Conservation (phyloP, 1,284 basidiomycete species). For the Microbotryomycetes sp. region DNA sequence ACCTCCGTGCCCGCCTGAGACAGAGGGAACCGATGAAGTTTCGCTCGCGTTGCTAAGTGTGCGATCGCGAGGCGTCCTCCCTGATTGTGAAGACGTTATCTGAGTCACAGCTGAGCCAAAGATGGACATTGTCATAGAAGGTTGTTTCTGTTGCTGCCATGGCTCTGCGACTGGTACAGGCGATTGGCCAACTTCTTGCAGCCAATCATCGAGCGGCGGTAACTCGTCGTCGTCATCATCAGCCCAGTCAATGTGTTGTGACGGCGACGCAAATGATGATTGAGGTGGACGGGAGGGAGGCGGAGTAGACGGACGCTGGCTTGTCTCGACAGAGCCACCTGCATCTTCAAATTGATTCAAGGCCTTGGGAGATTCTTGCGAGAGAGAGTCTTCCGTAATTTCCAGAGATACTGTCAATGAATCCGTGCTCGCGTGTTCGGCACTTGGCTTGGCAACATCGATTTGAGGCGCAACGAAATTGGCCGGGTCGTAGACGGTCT, state of each 20-base stretch:
- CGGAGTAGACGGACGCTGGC: background rate
- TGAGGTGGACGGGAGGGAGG: background rate
- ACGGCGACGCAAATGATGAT: background rate
- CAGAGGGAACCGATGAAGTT: background rate
- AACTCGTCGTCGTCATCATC: conserved; percentile 20
- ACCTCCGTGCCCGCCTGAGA: background rate
- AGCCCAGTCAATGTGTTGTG: conserved; percentile 13
- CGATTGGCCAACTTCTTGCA: background rate
- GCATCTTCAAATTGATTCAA: background rate
- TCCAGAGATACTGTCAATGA: background rate
- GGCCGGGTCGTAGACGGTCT: background rate
- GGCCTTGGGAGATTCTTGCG: conserved; percentile 32
- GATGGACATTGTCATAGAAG: background rate
- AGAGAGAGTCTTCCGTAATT: background rate
- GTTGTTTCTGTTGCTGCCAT: background rate
- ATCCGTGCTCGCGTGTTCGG: background rate
- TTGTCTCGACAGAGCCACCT: background rate
- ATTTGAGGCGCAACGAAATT: background rate
- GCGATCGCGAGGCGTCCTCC: background rate
- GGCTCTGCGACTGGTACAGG: background rate
- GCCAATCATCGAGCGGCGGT: conserved; percentile 17
- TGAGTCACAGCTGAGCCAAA: background rate
- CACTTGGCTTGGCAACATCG: background rate
- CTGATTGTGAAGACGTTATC: background rate
- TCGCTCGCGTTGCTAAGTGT: background rate